Conservation (phyloP, 345 rosid genomes). For the Aegle marmelos region DNA sequence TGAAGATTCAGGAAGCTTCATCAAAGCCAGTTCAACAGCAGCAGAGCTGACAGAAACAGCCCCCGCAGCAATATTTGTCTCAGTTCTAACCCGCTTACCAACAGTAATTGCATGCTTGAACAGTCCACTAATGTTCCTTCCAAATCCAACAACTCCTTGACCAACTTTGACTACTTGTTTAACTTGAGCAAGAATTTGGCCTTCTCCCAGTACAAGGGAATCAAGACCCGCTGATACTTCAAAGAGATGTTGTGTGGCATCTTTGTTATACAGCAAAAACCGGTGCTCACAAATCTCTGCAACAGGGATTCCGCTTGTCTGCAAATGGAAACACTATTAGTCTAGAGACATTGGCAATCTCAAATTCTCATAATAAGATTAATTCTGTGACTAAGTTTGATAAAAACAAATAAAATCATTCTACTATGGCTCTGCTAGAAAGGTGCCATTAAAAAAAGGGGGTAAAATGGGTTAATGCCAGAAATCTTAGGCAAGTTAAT, state of each 20-base stretch:
- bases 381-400: not conserved
- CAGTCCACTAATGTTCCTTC: conserved; percentile 64
- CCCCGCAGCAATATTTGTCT: conserved; percentile 75
- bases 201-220: conserved; percentile 80
- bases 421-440: not conserved
- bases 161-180: conserved; percentile 75
- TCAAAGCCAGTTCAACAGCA: conserved; percentile 68
- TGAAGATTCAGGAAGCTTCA: conserved; percentile 59
- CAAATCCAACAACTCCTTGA: conserved; percentile 74
- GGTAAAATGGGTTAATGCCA: not conserved
- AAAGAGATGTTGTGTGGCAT: conserved; percentile 80
- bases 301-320: conserved; percentile 77
- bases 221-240: conserved; percentile 96
- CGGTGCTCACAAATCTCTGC: conserved; percentile 72
- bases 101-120: conserved; percentile 74
- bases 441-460: not conserved
- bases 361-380: not conserved
- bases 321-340: conserved; percentile 26
- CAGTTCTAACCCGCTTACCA: conserved; percentile 72
- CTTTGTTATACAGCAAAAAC: conserved; percentile 79
- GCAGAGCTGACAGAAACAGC: conserved; percentile 82
- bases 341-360: not conserved
- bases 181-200: conserved; percentile 82
- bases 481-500: not conserved
- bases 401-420: not conserved